A percentile compares a stretch with the other conserved stretches of the same genome.
These are phyloP conservation scores for Fusarium chaquense DNA, from an alignment of 2,329 filamentous ascomycete genomes.

Conservation along the genomic window DNA sequence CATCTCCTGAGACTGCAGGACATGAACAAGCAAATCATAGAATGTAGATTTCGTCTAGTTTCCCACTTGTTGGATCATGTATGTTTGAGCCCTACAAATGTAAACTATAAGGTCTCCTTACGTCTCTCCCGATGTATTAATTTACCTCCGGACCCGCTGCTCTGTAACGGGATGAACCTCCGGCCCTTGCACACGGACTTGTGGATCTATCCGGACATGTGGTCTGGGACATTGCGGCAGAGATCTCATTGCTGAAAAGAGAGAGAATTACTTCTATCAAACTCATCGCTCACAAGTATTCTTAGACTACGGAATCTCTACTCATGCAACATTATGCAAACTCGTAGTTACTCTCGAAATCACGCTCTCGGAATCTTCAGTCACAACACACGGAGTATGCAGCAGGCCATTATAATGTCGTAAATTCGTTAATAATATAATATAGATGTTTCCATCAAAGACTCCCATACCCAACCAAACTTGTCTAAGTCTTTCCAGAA, in stretches of 20 bases:
- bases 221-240: not conserved
- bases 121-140: not conserved
- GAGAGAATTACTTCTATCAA: not conserved
- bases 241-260: not conserved
- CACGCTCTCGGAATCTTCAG: too few species aligned
- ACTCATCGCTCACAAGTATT: too few species aligned
- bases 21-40: too few species aligned
- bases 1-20: not conserved
- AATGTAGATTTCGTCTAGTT: not conserved
- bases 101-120: accelerated
- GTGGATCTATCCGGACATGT: accelerated
- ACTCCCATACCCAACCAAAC: conserved; percentile 23
- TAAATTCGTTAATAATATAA: conserved; percentile 40
- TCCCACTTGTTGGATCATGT: not conserved
- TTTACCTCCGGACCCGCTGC: too few species aligned
- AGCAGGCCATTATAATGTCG: conserved; percentile 5
- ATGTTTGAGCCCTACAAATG: not conserved
- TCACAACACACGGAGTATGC: not conserved
- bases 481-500: conserved; percentile 30
- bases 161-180: not conserved
- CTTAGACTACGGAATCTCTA: too few species aligned
- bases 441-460: conserved; percentile 35
- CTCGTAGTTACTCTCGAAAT: too few species aligned
- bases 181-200: not conserved
- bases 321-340: not conserved